phyloP scores from a whole-genome alignment of 192 early-diverging fungal species.

The Backusella tuberculispora region DNA sequence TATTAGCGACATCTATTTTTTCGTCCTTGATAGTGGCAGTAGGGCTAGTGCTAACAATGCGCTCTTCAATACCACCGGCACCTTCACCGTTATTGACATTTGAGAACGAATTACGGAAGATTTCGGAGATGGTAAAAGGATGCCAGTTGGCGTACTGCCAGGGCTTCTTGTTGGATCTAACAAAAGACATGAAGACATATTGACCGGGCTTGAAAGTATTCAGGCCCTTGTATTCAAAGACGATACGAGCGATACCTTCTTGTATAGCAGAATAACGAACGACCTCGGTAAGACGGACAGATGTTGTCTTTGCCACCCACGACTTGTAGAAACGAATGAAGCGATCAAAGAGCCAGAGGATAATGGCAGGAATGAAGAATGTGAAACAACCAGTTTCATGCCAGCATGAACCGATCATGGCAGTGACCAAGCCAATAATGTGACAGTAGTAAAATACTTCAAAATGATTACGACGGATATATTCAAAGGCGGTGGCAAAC shows the following conservation, averaged over 20 bases:
- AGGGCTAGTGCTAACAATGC: neutral
- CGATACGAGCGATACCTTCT: slow-evolving; percentile 31
- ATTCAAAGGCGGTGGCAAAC: slow-evolving; percentile 32
- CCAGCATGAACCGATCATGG: slow-evolving; percentile 32
- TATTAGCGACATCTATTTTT: neutral
- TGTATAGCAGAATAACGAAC: slow-evolving; percentile 21
- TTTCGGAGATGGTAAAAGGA: slow-evolving; percentile 42
- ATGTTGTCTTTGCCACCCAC: slow-evolving; percentile 14
- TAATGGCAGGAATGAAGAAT: slow-evolving; percentile 32
- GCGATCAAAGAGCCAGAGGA: slow-evolving; percentile 43
- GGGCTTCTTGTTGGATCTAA: slow-evolving; percentile 19
- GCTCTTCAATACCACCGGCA: slow-evolving; percentile 7
- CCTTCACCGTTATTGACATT: neutral
- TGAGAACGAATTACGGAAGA: slow-evolving; percentile 15
- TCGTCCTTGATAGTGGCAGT: neutral
- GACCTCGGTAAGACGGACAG: neutral
- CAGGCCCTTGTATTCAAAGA: slow-evolving; percentile 27
- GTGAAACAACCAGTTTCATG: slow-evolving; percentile 36
- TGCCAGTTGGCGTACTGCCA: slow-evolving; percentile 37
- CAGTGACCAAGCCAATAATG: slow-evolving; percentile 40
- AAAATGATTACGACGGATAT: slow-evolving; percentile 45
- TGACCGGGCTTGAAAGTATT: slow-evolving; percentile 42
- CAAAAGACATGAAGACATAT: slow-evolving; percentile 48
- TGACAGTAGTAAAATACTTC: slow-evolving; percentile 50
- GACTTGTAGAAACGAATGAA: slow-evolving; percentile 37